Evolutionary conservation across 352 stramenopile genomes (phyloP), one percentile per base, ranked within the genome.

Genomic region (Phytophthora parvispora): DNA sequence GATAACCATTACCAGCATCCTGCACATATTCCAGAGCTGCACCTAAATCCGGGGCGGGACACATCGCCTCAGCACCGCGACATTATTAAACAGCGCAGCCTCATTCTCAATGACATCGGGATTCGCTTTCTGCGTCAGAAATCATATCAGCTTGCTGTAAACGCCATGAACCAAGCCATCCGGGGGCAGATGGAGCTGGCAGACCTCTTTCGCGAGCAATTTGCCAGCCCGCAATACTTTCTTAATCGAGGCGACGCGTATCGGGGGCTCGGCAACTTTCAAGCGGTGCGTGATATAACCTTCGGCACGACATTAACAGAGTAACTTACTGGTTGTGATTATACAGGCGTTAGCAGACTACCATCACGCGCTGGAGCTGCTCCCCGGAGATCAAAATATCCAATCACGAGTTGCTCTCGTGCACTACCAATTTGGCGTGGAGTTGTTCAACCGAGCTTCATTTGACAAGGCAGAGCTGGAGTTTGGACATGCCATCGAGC

Each of bases 391-490:
- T 40, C 64, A 68, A n/a, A 78, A 80, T 2, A 78, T 94, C 18
- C 72, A 84, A 27, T 82, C 87, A 9, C 80, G 87, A 10, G 77
- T 95, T 5, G 84, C 81, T 8, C 71, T 94, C 34, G 84, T 96
- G 29, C 87, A 94, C 61, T 96, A 94, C 61, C 81, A 92, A 27
- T 94, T 96, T 57, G 87, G 89, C 18, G 79, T 95, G 28, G 77
- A 93, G 29, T 64, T 93, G 6, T 94, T 95, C 72, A 95, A 95
- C 56, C 65, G 74, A 54, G 85, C 71, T 15, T 75, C 83, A 51
- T 96, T 95, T 36, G 74, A 91, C 47, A 90, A 86, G 54, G 87
- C 87, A 5, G 86, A 93, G 49, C 51, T 95, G n/a, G 89, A 95
- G 63, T 80, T 80, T 47, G 50, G 59, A 22, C 48, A 61, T 51